Conservation (phyloP, 306 rosid genomes). For the Trifolium pratense region DNA sequence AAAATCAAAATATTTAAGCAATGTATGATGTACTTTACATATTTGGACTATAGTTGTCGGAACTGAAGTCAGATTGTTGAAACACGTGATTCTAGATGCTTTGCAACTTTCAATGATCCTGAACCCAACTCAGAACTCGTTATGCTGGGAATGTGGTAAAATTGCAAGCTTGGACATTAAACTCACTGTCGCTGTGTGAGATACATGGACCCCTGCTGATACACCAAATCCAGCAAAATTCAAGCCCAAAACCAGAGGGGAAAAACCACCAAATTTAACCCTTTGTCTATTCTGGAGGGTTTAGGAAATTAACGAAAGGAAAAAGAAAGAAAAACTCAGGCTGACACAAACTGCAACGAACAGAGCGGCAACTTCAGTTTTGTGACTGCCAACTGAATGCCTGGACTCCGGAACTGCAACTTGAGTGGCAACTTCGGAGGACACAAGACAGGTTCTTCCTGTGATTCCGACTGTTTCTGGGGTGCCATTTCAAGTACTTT, state of each 20-base stretch:
- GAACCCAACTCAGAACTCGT: background rate
- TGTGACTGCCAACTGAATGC: background rate
- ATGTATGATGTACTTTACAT: background rate
- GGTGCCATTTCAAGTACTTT: background rate
- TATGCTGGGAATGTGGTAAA: conserved; percentile 1
- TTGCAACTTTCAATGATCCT: background rate
- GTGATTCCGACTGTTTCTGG: background rate
- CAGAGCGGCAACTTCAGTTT: background rate
- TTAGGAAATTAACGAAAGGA: background rate
- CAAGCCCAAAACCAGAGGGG: background rate
- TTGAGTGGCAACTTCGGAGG: background rate
- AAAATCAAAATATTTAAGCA: conserved; percentile 1
- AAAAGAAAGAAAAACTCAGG: background rate
- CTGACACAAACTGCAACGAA: background rate
- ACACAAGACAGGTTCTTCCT: background rate
- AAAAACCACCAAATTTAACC: background rate
- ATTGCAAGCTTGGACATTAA: background rate
- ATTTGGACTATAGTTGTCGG: conserved; percentile 12
- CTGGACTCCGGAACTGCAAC: background rate
- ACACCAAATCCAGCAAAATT: background rate
- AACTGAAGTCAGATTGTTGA: background rate
- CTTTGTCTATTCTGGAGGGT: background rate
- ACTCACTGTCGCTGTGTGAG: background rate
- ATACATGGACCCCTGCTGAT: background rate
- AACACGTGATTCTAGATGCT: background rate